These are phyloP conservation scores for Pleomassaria siparia DNA, from an alignment of 2,329 filamentous ascomycete genomes.

Conservation along the genomic window DNA sequence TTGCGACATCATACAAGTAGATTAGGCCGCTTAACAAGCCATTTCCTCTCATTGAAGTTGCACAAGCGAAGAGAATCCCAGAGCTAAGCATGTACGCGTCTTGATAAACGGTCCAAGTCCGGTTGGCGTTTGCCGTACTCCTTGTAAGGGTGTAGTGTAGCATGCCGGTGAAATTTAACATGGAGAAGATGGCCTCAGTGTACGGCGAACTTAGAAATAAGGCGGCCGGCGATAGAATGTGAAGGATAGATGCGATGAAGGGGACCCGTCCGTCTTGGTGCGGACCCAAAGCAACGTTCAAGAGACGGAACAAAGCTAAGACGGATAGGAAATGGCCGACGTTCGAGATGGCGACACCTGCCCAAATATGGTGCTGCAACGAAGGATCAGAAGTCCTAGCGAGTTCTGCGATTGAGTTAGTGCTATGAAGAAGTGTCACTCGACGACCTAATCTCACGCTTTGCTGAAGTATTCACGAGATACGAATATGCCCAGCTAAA, in stretches of 20 bases:
- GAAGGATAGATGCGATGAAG: constrained; percentile 70
- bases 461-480: constrained; percentile 45
- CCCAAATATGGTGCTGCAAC: constrained; percentile 43
- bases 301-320: constrained; percentile 69
- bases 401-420: constrained; percentile 41
- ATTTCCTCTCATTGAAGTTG: constrained; percentile 79
- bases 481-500: constrained; percentile 64
- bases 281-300: constrained; percentile 52
- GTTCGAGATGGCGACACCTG: constrained; percentile 70
- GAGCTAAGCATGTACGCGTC: constrained; percentile 58
- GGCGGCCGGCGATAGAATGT: constrained; percentile 84
- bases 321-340: constrained; percentile 75
- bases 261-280: constrained; percentile 51
- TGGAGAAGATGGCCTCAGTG: constrained; percentile 75
- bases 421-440: constrained; percentile 16
- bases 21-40: constrained; percentile 79
- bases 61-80: constrained; percentile 69
- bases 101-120: constrained; percentile 32
- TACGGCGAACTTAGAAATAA: constrained; percentile 88
- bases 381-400: constrained; percentile 9
- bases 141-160: constrained; percentile 63
- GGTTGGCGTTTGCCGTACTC: constrained; percentile 18
- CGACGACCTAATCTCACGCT: constrained; percentile 38
- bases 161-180: constrained; percentile 74
- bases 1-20: constrained; percentile 57